A percentile compares a stretch with the other conserved stretches of the same genome.
Evolutionary conservation across 805 yeast species (phyloP).

Genomic region (Diddensiella santjacobensis): DNA sequence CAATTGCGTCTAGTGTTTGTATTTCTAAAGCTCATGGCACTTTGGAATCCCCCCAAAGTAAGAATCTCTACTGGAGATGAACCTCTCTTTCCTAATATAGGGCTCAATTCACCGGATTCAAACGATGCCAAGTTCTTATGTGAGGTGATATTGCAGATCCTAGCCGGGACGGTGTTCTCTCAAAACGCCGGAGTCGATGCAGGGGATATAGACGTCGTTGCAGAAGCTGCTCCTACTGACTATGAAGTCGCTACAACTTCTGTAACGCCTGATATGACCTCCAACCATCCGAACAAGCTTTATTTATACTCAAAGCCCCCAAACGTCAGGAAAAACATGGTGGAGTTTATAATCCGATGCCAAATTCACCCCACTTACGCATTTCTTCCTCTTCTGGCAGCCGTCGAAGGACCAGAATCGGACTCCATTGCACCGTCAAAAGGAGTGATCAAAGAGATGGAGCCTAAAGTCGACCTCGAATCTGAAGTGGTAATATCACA

Average conservation of each 20-base stretch:
- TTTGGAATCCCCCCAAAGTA: constrained; percentile 48
- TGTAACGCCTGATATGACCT: too few relatives aligned
- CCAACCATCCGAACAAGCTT: too few relatives aligned
- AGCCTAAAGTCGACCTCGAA: constrained; percentile 46
- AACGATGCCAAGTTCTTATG: constrained; percentile 46
- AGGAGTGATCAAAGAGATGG: constrained; percentile 47
- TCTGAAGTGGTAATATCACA: constrained; percentile 38
- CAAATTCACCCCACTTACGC: constrained; percentile 40
- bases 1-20: constrained; percentile 52
- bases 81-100: constrained; percentile 10
- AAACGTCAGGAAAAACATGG: constrained; percentile 39
- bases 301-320: constrained; percentile 16
- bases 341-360: constrained; percentile 40
- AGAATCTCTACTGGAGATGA: constrained; percentile 43
- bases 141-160: too few relatives aligned
- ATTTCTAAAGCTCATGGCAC: constrained; percentile 49
- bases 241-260: too few relatives aligned
- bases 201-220: background rate
- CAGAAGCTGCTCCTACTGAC: background rate
- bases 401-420: constrained; percentile 56
- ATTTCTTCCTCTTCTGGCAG: constrained; percentile 54
- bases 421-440: constrained; percentile 53
- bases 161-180: constrained; percentile 57
- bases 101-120: constrained; percentile 36
- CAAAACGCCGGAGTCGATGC: constrained; percentile 26